Conservation (phyloP, 352 stramenopile species). For the Phytophthora fragariae region DNA sequence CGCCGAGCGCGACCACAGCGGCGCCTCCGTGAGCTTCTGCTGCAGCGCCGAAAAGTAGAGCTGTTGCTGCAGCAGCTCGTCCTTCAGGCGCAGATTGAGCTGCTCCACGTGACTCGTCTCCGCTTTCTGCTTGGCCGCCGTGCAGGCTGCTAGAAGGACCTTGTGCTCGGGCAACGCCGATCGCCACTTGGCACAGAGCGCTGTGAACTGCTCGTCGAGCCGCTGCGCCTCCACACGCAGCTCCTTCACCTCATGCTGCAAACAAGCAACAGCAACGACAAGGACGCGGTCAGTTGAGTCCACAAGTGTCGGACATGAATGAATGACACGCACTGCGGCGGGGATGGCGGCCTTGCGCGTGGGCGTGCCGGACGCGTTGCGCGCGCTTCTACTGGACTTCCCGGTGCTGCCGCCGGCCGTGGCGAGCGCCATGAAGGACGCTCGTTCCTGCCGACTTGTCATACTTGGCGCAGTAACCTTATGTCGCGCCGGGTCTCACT, state of each 20-base stretch:
- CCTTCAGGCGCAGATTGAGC: conserved; percentile 56
- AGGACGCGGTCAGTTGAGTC: conserved; percentile 5
- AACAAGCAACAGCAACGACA: background rate
- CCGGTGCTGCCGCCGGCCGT: conserved; percentile 7
- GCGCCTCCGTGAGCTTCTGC: conserved; percentile 53
- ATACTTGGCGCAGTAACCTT: background rate
- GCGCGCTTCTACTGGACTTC: conserved; percentile 8
- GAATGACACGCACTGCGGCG: conserved; percentile 22
- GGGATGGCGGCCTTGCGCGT: conserved; percentile 36
- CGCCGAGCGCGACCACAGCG: conserved; percentile 42
- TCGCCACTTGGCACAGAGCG: conserved; percentile 55
- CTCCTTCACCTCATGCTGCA: conserved; percentile 62
- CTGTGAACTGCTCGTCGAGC: conserved; percentile 45
- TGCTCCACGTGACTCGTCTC: conserved; percentile 56
- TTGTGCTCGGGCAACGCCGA: conserved; percentile 40
- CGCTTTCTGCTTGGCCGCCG: conserved; percentile 58
- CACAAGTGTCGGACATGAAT: background rate
- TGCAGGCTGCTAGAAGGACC: conserved; percentile 53
- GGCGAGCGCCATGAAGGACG: conserved; percentile 23
- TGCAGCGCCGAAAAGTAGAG: conserved; percentile 64
- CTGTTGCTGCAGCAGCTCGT: conserved; percentile 61
- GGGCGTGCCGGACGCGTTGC: conserved; percentile 17
- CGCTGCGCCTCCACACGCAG: conserved; percentile 46
- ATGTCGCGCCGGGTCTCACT: background rate
- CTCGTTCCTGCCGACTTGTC: conserved; percentile 17